Conservation (phyloP, 257 asterid species). For the Lycium ferocissimum region DNA sequence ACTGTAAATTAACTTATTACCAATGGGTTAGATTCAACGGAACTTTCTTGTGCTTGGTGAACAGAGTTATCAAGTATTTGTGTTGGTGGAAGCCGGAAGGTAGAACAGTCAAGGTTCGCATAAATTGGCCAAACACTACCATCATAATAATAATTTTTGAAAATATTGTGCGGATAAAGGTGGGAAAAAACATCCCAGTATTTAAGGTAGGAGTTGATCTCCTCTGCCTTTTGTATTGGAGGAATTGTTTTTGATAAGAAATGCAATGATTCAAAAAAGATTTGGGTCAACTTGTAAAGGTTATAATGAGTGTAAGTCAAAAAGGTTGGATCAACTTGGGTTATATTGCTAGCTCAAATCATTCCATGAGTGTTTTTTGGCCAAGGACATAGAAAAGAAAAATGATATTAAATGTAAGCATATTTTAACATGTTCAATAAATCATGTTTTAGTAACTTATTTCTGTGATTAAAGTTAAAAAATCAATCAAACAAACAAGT, state of each 20-base stretch:
- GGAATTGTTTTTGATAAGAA: background rate
- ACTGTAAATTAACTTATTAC: background rate
- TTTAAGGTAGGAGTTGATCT: no score
- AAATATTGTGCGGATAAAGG: no score
- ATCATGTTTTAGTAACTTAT: background rate
- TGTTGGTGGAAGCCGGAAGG: background rate
- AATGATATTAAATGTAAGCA: background rate
- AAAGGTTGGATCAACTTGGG: background rate
- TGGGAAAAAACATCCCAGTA: no score
- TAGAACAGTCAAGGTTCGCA: background rate
- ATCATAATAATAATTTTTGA: no score
- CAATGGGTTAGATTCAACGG: background rate
- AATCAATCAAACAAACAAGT: background rate
- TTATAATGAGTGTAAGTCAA: background rate
- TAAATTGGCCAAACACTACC: no score
- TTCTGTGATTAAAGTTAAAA: no score
- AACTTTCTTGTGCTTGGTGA: background rate
- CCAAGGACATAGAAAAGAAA: background rate
- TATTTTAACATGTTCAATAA: background rate
- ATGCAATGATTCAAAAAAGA: background rate
- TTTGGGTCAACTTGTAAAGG: background rate
- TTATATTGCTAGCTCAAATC: background rate
- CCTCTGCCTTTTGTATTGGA: no score
- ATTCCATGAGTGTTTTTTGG: background rate
- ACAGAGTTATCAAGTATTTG: no score